Evolutionary conservation across 169 alveolate species (phyloP).

Genomic region (Theileria parva): DNA sequence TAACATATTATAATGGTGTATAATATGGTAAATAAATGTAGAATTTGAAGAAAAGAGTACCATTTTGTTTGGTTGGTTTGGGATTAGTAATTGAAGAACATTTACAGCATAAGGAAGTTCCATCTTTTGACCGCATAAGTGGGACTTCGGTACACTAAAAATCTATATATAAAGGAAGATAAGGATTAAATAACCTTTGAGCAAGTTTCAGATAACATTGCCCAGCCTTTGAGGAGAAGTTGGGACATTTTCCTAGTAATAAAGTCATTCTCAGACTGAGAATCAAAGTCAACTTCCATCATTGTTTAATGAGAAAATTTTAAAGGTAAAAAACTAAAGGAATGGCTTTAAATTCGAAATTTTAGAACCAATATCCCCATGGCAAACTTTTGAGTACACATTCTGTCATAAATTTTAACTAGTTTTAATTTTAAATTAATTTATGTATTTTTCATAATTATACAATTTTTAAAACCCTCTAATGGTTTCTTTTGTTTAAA

Average conservation of each 20-base stretch:
- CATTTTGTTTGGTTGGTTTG: not conserved
- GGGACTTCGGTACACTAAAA: slow-evolving; percentile 65
- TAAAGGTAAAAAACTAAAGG: not conserved
- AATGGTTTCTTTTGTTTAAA: not conserved
- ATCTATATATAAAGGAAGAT: not conserved
- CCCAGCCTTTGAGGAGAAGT: slow-evolving; percentile 63
- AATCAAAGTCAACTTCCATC: slow-evolving; percentile 18
- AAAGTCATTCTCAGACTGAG: slow-evolving; percentile 20
- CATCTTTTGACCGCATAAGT: slow-evolving; percentile 59
- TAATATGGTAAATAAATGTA: not conserved
- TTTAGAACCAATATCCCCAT: slow-evolving; percentile 11
- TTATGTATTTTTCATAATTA: not conserved
- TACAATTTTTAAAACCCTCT: not conserved
- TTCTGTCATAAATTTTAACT: not conserved
- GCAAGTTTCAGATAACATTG: slow-evolving; percentile 63
- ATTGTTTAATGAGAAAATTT: not conserved
- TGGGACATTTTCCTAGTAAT: slow-evolving; percentile 53
- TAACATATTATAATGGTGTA: not conserved
- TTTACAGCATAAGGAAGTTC: slow-evolving; percentile 44
- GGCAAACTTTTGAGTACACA: slow-evolving; percentile 19
- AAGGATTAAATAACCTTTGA: slow-evolving; percentile 19
- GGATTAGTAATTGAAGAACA: slow-evolving; percentile 24
- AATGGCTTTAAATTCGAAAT: not conserved
- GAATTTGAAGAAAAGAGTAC: not conserved
- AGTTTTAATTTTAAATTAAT: not conserved